Evolutionary conservation across 768 basidiomycete genomes (phyloP).

Genomic region (Leccinellum luteum): DNA sequence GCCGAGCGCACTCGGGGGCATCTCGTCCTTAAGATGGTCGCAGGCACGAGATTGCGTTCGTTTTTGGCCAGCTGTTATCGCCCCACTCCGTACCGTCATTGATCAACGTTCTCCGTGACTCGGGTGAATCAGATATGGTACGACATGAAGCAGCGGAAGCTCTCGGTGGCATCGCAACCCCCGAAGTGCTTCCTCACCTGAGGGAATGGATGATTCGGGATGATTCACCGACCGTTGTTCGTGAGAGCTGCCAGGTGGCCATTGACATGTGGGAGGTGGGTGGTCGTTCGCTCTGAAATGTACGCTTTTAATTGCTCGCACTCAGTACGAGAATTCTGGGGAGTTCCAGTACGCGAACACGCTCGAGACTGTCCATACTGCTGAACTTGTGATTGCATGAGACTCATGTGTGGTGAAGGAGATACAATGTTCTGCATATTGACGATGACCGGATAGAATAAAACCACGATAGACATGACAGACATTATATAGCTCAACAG

Average conservation of each 20-base stretch:
- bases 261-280: conserved; percentile 96
- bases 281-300: conserved; percentile 6
- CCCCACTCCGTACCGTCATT: conserved; percentile 85
- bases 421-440: background rate
- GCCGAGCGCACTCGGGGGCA: background rate
- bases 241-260: conserved; percentile 94
- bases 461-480: background rate
- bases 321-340: conserved; percentile 74
- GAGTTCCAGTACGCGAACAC: conserved; percentile 78
- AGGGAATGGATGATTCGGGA: conserved; percentile 78
- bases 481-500: background rate
- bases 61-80: conserved; percentile 94
- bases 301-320: background rate
- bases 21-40: background rate
- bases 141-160: conserved; percentile 99
- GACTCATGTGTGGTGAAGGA: background rate
- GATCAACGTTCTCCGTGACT: conserved; percentile 69
- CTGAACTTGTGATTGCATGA: conserved; percentile 19
- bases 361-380: conserved; percentile 26
- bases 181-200: conserved; percentile 84
- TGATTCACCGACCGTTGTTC: conserved; percentile 85
- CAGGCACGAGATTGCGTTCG: conserved; percentile 97
- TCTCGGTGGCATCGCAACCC: conserved; percentile 93
- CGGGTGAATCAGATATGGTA: conserved; percentile 89
- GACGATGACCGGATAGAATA: background rate